Percentiles rank a stretch among this genome's conserved stretches.
Evolutionary conservation across 2,329 filamentous ascomycete species (phyloP).

Genomic region (Aspergillus nomiae): DNA sequence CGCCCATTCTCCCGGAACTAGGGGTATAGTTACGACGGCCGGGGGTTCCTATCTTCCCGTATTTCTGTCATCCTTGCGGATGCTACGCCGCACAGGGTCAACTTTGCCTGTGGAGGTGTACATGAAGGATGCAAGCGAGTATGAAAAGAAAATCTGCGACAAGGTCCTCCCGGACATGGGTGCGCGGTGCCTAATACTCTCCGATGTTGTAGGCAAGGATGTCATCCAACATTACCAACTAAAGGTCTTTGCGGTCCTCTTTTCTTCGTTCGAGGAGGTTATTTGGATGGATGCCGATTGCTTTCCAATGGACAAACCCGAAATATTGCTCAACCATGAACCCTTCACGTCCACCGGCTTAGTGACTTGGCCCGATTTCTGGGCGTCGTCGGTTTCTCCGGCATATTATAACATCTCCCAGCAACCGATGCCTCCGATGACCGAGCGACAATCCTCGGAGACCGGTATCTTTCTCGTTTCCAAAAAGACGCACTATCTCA

Average conservation of each 20-base stretch:
- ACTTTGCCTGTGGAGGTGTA: slow-evolving; percentile 52
- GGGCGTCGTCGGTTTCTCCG: slow-evolving; percentile 47
- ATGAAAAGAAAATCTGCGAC: slow-evolving; percentile 44
- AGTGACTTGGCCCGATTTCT: slow-evolving; percentile 60
- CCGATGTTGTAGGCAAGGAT: slow-evolving; percentile 42
- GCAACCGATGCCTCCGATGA: slow-evolving; percentile 34
- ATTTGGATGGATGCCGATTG: slow-evolving; percentile 62
- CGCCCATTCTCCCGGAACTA: slow-evolving; percentile 41
- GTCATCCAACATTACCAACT: slow-evolving; percentile 54
- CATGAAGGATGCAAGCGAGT: slow-evolving; percentile 42
- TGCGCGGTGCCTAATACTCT: slow-evolving; percentile 46
- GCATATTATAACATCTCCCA: slow-evolving; percentile 46
- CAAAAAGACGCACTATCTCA: slow-evolving; percentile 37
- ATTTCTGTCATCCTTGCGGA: slow-evolving; percentile 53
- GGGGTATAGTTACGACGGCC: slow-evolving; percentile 56
- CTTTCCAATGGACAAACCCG: slow-evolving; percentile 53
- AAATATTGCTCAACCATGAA: slow-evolving; percentile 52
- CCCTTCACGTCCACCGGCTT: slow-evolving; percentile 56
- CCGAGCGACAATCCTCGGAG: slow-evolving; percentile 39
- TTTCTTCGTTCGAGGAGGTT: slow-evolving; percentile 61
- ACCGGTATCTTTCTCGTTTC: slow-evolving; percentile 40
- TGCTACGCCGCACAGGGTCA: slow-evolving; percentile 55
- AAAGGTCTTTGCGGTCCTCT: slow-evolving; percentile 60
- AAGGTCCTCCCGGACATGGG: slow-evolving; percentile 43
- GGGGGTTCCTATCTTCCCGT: slow-evolving; percentile 52